Base-by-base conservation (phyloP, 768 basidiomycete species). In the Termitomyces sp. region DNA sequence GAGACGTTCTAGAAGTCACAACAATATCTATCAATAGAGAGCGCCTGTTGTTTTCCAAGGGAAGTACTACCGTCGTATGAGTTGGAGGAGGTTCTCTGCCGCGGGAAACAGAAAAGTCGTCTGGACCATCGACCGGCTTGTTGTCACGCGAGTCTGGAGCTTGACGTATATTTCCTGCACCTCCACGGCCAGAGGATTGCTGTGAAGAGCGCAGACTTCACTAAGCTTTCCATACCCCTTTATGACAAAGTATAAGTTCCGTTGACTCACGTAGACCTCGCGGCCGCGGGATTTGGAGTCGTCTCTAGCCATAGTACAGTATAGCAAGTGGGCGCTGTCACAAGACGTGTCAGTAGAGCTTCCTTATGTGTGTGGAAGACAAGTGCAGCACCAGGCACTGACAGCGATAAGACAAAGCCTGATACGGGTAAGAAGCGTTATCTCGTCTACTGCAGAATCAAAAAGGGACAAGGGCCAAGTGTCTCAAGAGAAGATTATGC, bases 121-220 rank as follows among this genome's bases (percentile, higher is more conserved):
- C 84, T 1, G 79, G 76, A 0, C 77, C 77, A 22, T 73, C 68
- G 12, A 62, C 35, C 7, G 77, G 70, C 51, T 77, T 70, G 12
- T 66, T 61, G 21, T 81, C 81, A 24, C 75, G 73, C 7, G 82
- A 80, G 1, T 41, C 51, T 30, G 82, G 78, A 26, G 78, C 54
- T 22, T 62, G 71, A 56, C 80, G 78, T 56, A 89, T 84, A 68
- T 90, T 90, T 17, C 87, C 87, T 5, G 74, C 21, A 9, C 88
- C 88, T 5, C 87, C 88, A 56, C 88, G 76, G 7, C 88, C 88
- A 34, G 83, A 77, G 3, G 84, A 84, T 35, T 72, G 68, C 79
- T 83, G 53, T 46, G 32, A 26, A 28, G 22, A 22, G 46, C 19
- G 45, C 26, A 34, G 21, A 44, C 32, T 26, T 26, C 24, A 53